These are phyloP conservation scores for Picea sitchensis DNA, from an alignment of 75 land plant genomes.

Conservation along the genomic window DNA sequence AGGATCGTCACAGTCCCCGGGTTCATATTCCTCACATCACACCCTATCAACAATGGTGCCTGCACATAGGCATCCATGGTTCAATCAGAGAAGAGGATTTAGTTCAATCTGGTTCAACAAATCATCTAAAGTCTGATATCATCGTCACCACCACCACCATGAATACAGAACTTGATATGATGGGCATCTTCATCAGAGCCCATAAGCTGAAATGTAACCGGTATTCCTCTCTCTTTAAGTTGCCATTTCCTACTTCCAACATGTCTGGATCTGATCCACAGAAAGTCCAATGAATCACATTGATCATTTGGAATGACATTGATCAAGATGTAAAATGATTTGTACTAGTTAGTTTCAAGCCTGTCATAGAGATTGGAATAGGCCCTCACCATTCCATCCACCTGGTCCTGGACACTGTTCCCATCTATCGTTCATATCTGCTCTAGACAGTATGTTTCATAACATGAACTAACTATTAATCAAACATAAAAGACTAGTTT, in stretches of 20 bases:
- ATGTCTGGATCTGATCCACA: constrained; percentile 82
- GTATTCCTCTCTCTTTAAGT: constrained; percentile 76
- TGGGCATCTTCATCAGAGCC: constrained; percentile 78
- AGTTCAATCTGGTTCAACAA: not conserved
- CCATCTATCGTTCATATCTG: constrained; percentile 55
- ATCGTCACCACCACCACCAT: not conserved
- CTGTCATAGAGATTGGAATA: too few relatives aligned
- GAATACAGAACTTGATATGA: not conserved
- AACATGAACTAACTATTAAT: not conserved
- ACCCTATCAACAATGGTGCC: constrained; percentile 92
- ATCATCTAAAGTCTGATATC: not conserved
- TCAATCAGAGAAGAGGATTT: not conserved
- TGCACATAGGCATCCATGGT: constrained; percentile 12
- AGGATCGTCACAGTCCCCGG: constrained; percentile 45
- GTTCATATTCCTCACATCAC: constrained; percentile 76
- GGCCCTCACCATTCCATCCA: constrained; percentile 66
- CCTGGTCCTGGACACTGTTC: constrained; percentile 71
- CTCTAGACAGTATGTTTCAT: constrained; percentile 39
- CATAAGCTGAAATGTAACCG: constrained; percentile 86
- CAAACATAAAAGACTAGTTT: too few relatives aligned
- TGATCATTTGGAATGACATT: not conserved
- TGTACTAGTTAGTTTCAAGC: too few relatives aligned
- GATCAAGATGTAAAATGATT: too few relatives aligned
- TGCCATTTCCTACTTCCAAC: constrained; percentile 96
- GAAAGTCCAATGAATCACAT: not conserved